Base-by-base conservation (phyloP, 2,329 filamentous ascomycete species). In the Aureobasidium sp. region DNA sequence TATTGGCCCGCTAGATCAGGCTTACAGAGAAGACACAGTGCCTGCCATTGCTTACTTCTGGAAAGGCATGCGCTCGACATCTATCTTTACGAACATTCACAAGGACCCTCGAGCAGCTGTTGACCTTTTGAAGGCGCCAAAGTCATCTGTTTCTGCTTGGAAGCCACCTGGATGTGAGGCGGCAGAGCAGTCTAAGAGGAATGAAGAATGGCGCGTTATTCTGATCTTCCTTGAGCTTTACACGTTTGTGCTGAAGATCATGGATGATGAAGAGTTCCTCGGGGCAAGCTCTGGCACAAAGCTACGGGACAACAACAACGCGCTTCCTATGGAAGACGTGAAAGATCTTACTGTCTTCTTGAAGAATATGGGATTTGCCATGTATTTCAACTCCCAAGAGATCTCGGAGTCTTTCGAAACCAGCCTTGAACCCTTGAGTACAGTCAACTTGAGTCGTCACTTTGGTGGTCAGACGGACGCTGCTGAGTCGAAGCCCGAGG, bases 201-300 rank as follows among this genome's bases (percentile, higher is more conserved):
- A 80, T 29, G 82, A 87, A 67, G 91, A 97, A 71, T 99, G 94
- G 94, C 87, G 88, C 20, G 87, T 94, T 1, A 84, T 96, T 46
- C 79, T 97, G 0, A 82, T 99, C 56, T 97, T 99, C 70, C 81
- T 99, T 6, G 94, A 99, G 69, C 82, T 99, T 0, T 99, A 97
- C 72, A 91, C 89, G 2, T 97, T 97, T 71, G 85, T 97, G 2
- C 79, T 97, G 13, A 89, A 94, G 68, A 85, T 97, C 37, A 96
- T 93, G 72, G 94, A 99, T 68, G 94, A 99, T 66, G 93, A 97
- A 67, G 94, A 99, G 68, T 99, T 99, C 71, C 69, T 74, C 52
- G 77, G 72, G 32, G 66, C 65, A 17, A 67, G 78, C 69, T 61
- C 82, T 79, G 57, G 80, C 78, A 59, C 80, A 82, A 66, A 81